Evolutionary conservation across 371 early-diverging fungal species (phyloP).

Genomic region (Mucor velutinosus): DNA sequence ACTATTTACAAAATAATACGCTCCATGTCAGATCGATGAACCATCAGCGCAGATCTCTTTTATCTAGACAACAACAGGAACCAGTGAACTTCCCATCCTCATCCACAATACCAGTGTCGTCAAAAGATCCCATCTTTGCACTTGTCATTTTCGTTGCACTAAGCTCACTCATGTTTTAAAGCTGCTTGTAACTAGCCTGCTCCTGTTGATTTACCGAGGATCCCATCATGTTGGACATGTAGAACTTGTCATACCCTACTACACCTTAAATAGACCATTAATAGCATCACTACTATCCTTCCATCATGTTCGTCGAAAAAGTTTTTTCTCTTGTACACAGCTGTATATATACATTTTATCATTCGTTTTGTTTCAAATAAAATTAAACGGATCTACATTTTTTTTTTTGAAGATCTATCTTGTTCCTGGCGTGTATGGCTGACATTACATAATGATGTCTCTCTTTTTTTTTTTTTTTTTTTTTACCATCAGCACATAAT

Average conservation of each 20-base stretch:
- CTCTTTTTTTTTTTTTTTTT: too few species aligned
- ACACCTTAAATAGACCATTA: neutral
- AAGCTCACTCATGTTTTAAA: conserved; percentile 2
- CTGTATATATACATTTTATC: too few species aligned
- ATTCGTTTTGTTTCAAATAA: too few species aligned
- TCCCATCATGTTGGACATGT: too few species aligned
- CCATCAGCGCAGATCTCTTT: neutral
- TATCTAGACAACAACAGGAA: neutral
- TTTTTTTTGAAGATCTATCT: too few species aligned
- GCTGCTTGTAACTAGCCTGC: neutral
- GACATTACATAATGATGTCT: too few species aligned
- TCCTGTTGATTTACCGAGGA: neutral
- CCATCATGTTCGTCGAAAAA: neutral
- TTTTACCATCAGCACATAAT: too few species aligned
- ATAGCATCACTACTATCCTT: neutral
- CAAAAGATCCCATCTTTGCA: conserved; percentile 3
- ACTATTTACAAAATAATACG: neutral
- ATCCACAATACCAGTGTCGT: neutral
- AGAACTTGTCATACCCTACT: conserved; percentile 1
- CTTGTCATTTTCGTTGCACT: conserved; percentile 1
- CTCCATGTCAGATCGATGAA: neutral
- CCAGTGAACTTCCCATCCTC: neutral
- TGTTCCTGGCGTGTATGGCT: too few species aligned
- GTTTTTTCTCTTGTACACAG: neutral
- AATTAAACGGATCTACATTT: too few species aligned